Base-by-base conservation (phyloP, 1,139 yeast species). In the Debaryomycetaceae sp. region DNA sequence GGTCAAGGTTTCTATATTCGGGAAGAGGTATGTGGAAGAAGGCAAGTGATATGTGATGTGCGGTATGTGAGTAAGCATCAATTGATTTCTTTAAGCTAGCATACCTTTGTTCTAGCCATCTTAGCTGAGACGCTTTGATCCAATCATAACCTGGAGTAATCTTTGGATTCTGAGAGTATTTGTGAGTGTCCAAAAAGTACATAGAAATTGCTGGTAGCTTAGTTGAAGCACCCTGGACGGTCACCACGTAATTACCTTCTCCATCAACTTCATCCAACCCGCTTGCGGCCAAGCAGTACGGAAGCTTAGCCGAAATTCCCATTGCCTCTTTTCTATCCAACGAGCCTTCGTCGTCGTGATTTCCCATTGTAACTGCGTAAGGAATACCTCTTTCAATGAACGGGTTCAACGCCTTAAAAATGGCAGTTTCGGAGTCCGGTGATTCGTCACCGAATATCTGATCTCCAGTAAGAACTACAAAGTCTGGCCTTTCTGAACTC, bases 21-120 rank as follows among this genome's bases (percentile, higher is more conserved):
- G 96, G 95, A 17, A 90, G 55, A 0, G 99, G 99, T 36, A 93
- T 90, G 60, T 93, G 98, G 74, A 90, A 85, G 57, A 91, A 91
- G 0, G 96, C 96, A 90, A 93, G 83, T 14, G 90, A 76, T 51
- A 87, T 56, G 45, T 78, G 86, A 9, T 24, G 33, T 14, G 34
- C 33, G 8, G 44, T 43, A 22, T 57, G 46, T n/a, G 76, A 49
- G 56, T 71, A 71, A 22, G 68, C 57, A 1, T 62, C 57, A 36
- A 68, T 65, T 17, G 59, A 52, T 13, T 62, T 57, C 51, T 63
- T 57, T 42, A 73, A 47, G 24, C 58, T 48, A 22, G 63, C 64
- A 46, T 72, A 64, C 49, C 74, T 65, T n/a, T 64, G 56, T 51
- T 75, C 72, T 27, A 88, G 56, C 69, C 78, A 87, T 4, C 77